Base-by-base conservation (phyloP, 2,329 filamentous ascomycete species). In the Ceratocystis cubensis region DNA sequence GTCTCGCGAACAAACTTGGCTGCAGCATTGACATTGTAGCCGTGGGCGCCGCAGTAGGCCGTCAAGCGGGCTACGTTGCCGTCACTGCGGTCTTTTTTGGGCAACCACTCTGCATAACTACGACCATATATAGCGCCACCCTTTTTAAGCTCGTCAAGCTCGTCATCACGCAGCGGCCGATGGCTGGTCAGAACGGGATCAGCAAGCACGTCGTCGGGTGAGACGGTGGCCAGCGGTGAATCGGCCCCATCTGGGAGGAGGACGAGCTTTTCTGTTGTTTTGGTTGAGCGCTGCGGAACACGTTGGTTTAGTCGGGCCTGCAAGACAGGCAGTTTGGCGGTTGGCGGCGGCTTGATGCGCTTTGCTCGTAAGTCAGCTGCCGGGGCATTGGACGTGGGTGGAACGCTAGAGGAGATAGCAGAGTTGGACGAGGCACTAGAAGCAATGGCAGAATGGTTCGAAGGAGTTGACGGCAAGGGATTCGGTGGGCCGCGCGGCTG, bases 261-360 rank as follows among this genome's bases (percentile, higher is more conserved):
- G 0, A 99, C 94, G n/a, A 99, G 81, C 77, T 97, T 97, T 78
- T 97, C 91, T 75, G 90, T 96, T 70, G 96, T 88, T 75, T 97
- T 96, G 33, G 91, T 95, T 46, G 91, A 95, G 65, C 94, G 84
- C 5, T 90, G 88, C 0, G 93, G 94, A 70, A 96, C 77, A 57
- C 80, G 82, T 66, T 84, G 81, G 69, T 81, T 82, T 64, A 78
- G 78, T 3, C 80, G 77, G 50, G 76, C 75, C 62, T 76, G 74
- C 22, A 77, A 71, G 41, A 73, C 74, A n/a, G 70, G 70, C 13
- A 67, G 57, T 50, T 67, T 67, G 20, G 66, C 63, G 8, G 48
- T 62, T 2, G 66, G 20, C 2, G 66, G 66, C 10, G 63, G 63
- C 59, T 67, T 67, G 30, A 67, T 67, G 45, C 66, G 66, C 41